Conservation (phyloP, 1,139 yeast genomes). For the Protomyces gravidus region DNA sequence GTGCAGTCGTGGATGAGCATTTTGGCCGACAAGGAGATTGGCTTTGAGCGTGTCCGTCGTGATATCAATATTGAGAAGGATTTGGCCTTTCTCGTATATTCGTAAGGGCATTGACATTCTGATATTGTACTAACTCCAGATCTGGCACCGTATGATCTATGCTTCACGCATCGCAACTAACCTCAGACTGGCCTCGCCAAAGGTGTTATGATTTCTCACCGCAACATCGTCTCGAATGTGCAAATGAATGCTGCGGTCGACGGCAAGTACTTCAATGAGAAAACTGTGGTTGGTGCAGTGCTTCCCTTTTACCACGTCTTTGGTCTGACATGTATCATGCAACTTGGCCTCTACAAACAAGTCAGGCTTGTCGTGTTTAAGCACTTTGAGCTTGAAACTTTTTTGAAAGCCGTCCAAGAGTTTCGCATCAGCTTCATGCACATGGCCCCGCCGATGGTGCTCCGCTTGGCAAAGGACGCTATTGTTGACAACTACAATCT, state of each 20-base stretch:
- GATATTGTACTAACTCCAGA: background rate
- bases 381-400: conserved; percentile 28
- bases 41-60: conserved; percentile 32
- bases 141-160: no score
- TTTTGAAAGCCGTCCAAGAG: conserved; percentile 26
- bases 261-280: conserved; percentile 25
- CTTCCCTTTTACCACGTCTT: conserved; percentile 30
- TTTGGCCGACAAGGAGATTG: conserved; percentile 31
- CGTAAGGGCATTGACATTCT: conserved; percentile 77
- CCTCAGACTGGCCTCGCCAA: conserved; percentile 49
- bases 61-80: conserved; percentile 31
- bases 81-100: conserved; percentile 49
- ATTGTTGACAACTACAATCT: conserved; percentile 39
- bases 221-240: conserved; percentile 36
- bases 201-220: conserved; percentile 57
- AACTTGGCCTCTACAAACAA: conserved; percentile 26
- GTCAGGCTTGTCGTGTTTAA: conserved; percentile 29
- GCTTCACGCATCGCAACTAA: no score
- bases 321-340: conserved; percentile 30
- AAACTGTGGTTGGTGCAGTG: conserved; percentile 14
- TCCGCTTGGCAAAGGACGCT: conserved; percentile 43
- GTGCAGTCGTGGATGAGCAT: conserved; percentile 31
- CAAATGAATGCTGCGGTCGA: conserved; percentile 30
- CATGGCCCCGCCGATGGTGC: conserved; percentile 44
- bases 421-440: conserved; percentile 23